phyloP scores from a whole-genome alignment of 2,329 filamentous ascomycete genomes.

The Calycina herbarum region DNA sequence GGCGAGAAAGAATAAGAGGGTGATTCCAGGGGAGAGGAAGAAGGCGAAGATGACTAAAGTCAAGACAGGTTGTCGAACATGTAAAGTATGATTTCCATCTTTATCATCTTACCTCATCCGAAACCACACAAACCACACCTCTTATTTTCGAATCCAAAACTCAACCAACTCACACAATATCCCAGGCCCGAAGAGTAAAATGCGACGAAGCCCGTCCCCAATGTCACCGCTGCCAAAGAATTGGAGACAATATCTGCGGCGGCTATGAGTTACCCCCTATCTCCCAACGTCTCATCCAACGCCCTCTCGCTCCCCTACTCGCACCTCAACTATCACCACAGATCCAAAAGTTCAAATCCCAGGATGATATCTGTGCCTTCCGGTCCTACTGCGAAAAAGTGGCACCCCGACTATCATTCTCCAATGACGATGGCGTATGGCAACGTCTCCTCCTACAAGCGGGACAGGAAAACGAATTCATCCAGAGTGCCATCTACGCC shows the following conservation, averaged over 20 bases:
- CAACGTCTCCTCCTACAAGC: conserved; percentile 58
- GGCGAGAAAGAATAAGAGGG: background rate
- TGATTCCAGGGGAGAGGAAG: background rate
- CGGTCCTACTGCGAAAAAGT: conserved; percentile 13
- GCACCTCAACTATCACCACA: background rate
- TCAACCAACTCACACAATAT: conserved; percentile 6
- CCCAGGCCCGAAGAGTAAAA: conserved; percentile 22
- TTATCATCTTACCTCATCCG: background rate
- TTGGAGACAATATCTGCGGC: conserved; percentile 5
- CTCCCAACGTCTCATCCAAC: conserved; percentile 1
- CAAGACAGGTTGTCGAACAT: conserved; percentile 22
- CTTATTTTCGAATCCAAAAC: background rate
- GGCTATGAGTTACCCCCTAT: conserved; percentile 11
- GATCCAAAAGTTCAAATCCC: background rate
- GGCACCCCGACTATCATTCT: conserved; percentile 9
- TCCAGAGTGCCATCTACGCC: conserved; percentile 28
- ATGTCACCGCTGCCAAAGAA: conserved; percentile 23
- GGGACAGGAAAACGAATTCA: conserved; percentile 47
- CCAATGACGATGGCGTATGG: conserved; percentile 51
- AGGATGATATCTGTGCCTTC: conserved; percentile 11
- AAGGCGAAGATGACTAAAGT: conserved; percentile 19
- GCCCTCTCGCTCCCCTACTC: background rate
- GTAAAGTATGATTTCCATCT: conserved; percentile 8
- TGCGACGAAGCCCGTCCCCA: conserved; percentile 27
- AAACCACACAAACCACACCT: too few relatives aligned